Percentiles rank a stretch among this genome's conserved stretches.
phyloP scores from a whole-genome alignment of 179 eudicot species.

The Camellia oleifera region DNA sequence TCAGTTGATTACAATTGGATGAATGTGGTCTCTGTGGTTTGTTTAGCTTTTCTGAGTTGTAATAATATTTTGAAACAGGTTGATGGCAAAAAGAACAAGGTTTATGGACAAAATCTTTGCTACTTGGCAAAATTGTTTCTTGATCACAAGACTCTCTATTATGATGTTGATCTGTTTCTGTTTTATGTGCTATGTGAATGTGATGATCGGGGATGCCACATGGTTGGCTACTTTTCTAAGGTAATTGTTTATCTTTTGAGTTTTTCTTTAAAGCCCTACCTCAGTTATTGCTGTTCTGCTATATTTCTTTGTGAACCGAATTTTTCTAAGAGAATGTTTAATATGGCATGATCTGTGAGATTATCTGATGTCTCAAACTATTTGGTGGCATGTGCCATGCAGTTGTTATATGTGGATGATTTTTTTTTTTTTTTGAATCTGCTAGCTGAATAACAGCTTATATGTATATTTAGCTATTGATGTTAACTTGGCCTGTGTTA shows the following conservation, averaged over 20 bases:
- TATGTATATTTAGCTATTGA: not conserved
- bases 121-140: conserved; percentile 88
- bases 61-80: conserved; percentile 54
- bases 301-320: not conserved
- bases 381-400: not conserved
- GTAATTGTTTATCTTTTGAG: conserved; percentile 30
- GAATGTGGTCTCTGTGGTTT: not conserved
- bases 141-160: conserved; percentile 97
- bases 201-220: conserved; percentile 99
- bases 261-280: not conserved
- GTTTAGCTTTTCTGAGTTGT: not conserved
- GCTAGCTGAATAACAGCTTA: not conserved
- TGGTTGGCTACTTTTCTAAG: conserved; percentile 99
- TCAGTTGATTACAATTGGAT: not conserved
- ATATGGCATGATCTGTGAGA: not conserved
- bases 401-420: not conserved
- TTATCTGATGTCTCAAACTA: not conserved
- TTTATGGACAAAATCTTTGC: conserved; percentile 94
- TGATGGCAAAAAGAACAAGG: conserved; percentile 97
- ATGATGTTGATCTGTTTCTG: conserved; percentile 88
- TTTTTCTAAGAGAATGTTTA: not conserved
- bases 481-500: not conserved
- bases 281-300: not conserved
- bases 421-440: not conserved
- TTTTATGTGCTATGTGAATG: conserved; percentile 94